Percentiles rank a stretch among this genome's conserved stretches.
These are phyloP conservation scores for Candida easanensis DNA, from an alignment of 805 yeast species.

Conservation along the genomic window DNA sequence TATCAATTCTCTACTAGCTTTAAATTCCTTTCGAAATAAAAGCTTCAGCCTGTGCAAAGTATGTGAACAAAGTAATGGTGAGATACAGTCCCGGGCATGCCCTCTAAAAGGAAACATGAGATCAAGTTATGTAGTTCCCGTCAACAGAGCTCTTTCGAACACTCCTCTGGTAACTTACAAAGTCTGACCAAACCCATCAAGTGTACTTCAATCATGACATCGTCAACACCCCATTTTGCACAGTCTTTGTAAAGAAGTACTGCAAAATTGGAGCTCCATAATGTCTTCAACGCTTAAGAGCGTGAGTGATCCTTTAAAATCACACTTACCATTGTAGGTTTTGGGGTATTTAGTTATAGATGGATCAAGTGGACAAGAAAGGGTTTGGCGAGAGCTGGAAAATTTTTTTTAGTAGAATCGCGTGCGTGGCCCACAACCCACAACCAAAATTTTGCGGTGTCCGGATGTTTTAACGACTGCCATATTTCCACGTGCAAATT, in stretches of 20 bases:
- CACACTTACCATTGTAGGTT: constrained; percentile 8
- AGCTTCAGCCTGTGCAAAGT: constrained; percentile 21
- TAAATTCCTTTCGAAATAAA: constrained; percentile 5
- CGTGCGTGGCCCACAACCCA: too few species aligned
- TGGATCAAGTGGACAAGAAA: background rate
- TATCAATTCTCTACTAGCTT: constrained; percentile 9
- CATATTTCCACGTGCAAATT: too few species aligned
- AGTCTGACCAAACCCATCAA: background rate
- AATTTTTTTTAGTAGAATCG: background rate
- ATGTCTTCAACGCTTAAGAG: constrained; percentile 14
- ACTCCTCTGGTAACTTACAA: constrained; percentile 1
- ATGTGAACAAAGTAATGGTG: constrained; percentile 9
- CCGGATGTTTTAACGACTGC: too few species aligned
- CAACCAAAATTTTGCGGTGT: constrained; percentile 5
- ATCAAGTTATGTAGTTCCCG: background rate
- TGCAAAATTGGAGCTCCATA: constrained; percentile 27
- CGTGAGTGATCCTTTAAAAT: background rate
- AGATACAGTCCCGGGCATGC: background rate
- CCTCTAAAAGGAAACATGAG: background rate
- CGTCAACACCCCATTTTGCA: constrained; percentile 29
- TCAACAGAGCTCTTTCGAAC: background rate
- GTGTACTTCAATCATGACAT: constrained; percentile 17
- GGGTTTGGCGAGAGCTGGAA: constrained; percentile 2
- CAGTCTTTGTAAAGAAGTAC: constrained; percentile 7
- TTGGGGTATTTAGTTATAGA: background rate